Base-by-base conservation (phyloP, 2,329 filamentous ascomycete species). In the Ophiostoma novo-ulmi region DNA sequence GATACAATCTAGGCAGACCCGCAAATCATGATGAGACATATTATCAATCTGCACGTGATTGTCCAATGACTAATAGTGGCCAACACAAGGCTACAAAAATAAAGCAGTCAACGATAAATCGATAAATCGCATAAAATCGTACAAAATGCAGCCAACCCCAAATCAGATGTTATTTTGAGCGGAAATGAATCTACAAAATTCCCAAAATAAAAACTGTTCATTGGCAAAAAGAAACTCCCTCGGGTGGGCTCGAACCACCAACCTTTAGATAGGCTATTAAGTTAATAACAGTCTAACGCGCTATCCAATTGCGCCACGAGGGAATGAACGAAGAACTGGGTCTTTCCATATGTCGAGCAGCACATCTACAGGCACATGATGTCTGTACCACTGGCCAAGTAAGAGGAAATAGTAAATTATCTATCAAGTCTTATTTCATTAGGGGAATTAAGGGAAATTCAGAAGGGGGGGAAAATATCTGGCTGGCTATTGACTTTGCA, bases 291-390 rank as follows among this genome's bases (percentile, higher is more conserved):
- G 63, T 65, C 63, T 65, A 65, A 65, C 63, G 63, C 63, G 63
- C 63, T 65, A 65, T 65, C 63, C 63, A 65, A 65, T 65, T 65
- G 63, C 63, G 63, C 63, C 63, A 65, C 63, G 63, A 65, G 63
- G 63, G 63, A 64, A 58, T 13, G 22, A 63, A 63, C 52, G 26
- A 63, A 39, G 35, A 41, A 36, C 38, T 65, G 63, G 63, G 63
- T 39, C 63, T 65, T 20, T 65, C 36, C 63, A 36, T 41, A 36
- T 36, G 38, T 39, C 63, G 63, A 65, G 17, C 52, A 10, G 3
- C 22, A 13, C 52, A 13, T 58, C 52, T 58, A 58, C 52, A 22
- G 13, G n/a, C 7, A 26, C 52, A 58, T 26, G n/a, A 13, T 26
- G 17, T 17, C 14, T 17, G 22, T 58, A 13, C 52, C 8, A 58